Evolutionary conservation across 2,329 filamentous ascomycete genomes (phyloP).

Genomic region (Sporothrix protearum): DNA sequence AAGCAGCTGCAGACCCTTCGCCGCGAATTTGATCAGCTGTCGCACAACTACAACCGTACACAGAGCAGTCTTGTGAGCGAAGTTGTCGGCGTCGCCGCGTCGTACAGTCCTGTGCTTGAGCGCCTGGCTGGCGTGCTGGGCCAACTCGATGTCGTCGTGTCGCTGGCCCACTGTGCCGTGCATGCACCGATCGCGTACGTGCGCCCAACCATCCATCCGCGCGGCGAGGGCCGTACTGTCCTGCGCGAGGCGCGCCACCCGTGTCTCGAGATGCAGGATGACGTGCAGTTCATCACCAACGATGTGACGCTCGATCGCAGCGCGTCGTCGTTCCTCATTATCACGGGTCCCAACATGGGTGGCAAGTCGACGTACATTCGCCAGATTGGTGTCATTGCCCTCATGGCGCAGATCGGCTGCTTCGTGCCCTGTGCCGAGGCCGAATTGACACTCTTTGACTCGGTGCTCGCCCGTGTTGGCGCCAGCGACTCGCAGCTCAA

Average conservation of each 20-base stretch:
- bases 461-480: constrained; percentile 91
- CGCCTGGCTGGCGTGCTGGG: constrained; percentile 82
- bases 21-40: constrained; percentile 89
- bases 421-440: constrained; percentile 91
- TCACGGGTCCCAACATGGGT: constrained; percentile 98
- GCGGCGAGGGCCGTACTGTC: constrained; percentile 81
- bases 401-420: constrained; percentile 95
- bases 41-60: constrained; percentile 90
- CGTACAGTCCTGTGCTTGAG: constrained; percentile 91
- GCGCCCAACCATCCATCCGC: constrained; percentile 81
- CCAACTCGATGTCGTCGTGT: constrained; percentile 91
- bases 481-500: constrained; percentile 96
- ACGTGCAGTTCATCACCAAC: constrained; percentile 97
- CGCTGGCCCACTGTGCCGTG: constrained; percentile 87
- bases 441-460: constrained; percentile 93
- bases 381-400: constrained; percentile 90
- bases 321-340: constrained; percentile 86
- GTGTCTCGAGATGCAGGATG: constrained; percentile 98
- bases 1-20: constrained; percentile 73
- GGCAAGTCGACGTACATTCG: constrained; percentile 98
- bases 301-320: constrained; percentile 78
- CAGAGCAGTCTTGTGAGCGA: constrained; percentile 88
- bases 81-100: constrained; percentile 88
- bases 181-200: constrained; percentile 91
- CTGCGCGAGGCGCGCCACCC: constrained; percentile 93